Conservation (phyloP, 1,284 basidiomycete genomes). For the Malassezia equina region DNA sequence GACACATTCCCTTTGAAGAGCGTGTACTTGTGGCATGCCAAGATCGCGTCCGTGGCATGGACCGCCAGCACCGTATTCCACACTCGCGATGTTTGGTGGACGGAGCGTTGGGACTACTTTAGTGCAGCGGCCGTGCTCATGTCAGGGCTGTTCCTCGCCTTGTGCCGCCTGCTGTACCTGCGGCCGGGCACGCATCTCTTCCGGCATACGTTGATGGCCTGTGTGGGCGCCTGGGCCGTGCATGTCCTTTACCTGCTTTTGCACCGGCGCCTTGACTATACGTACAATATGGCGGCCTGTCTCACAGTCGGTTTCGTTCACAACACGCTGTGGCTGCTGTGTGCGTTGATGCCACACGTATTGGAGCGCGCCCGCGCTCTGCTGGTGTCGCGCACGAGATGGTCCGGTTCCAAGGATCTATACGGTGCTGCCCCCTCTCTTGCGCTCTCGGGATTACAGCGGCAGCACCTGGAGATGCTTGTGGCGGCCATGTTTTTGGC, state of each 20-base stretch:
- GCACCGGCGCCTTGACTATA: conserved; percentile 73
- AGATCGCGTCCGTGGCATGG: conserved; percentile 80
- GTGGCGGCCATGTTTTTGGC: conserved; percentile 62
- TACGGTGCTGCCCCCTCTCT: background rate
- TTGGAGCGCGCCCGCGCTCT: conserved; percentile 10
- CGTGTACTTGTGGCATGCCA: conserved; percentile 63
- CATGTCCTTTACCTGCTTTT: conserved; percentile 68
- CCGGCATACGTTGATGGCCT: conserved; percentile 18
- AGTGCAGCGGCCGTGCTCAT: conserved; percentile 64
- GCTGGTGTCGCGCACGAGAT: too few relatives aligned
- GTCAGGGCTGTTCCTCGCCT: conserved; percentile 62
- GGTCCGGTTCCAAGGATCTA: too few relatives aligned
- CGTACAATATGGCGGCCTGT: conserved; percentile 87
- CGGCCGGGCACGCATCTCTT: conserved; percentile 25
- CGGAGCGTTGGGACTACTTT: conserved; percentile 91
- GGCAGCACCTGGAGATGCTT: conserved; percentile 52
- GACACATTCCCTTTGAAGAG: conserved; percentile 52
- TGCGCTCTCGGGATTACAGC: conserved; percentile 39
- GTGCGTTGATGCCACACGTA: conserved; percentile 25
- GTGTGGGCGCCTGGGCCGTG: conserved; percentile 27
- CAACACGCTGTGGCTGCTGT: conserved; percentile 68
- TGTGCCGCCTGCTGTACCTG: conserved; percentile 43
- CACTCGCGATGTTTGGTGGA: conserved; percentile 69
- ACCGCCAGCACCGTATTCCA: conserved; percentile 86
- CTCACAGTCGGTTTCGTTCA: conserved; percentile 60